These are phyloP conservation scores for Ramalina intermedia DNA, from an alignment of 495 filamentous ascomycete species.

Conservation along the genomic window DNA sequence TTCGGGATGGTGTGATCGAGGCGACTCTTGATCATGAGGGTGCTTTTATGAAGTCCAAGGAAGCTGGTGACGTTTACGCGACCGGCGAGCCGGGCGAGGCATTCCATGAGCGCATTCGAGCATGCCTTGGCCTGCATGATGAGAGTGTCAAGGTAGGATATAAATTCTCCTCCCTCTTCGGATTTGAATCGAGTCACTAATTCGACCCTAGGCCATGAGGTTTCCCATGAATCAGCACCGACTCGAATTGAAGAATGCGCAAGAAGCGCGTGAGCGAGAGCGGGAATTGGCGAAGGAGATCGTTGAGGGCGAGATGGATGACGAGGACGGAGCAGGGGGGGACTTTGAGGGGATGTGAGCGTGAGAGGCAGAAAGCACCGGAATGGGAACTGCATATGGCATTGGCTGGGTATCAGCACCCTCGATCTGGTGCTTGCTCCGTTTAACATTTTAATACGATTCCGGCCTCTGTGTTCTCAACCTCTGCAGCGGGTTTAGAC, in stretches of 20 bases:
- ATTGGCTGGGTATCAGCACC: too few species aligned
- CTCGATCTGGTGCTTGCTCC: too few species aligned
- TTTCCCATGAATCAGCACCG: slow-evolving; percentile 99
- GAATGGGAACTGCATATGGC: too few species aligned
- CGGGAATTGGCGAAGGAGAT: slow-evolving; percentile 98
- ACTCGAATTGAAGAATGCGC: slow-evolving; percentile 93
- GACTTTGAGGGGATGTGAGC: slow-evolving; percentile 92
- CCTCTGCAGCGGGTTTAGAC: too few species aligned
- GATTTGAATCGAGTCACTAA: slow-evolving; percentile 8
- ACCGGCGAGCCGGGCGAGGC: slow-evolving; percentile 90
- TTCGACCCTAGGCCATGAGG: slow-evolving; percentile 63
- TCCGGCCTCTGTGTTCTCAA: too few species aligned
- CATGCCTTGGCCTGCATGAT: slow-evolving; percentile 81
- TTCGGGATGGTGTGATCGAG: slow-evolving; percentile 95
- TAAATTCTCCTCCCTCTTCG: too few species aligned
- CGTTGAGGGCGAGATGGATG: slow-evolving; percentile 92
- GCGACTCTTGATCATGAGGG: slow-evolving; percentile 85
- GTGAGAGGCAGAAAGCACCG: not conserved
- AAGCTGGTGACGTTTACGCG: slow-evolving; percentile 85
- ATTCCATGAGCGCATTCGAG: slow-evolving; percentile 90
- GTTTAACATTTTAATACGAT: too few species aligned
- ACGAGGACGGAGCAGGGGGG: slow-evolving; percentile 78
- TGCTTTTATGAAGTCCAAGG: slow-evolving; percentile 97
- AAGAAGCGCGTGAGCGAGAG: slow-evolving; percentile 91
- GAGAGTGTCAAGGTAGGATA: slow-evolving; percentile 82